Percentiles rank a stretch among this genome's conserved stretches.
phyloP scores from a whole-genome alignment of 306 rosid genomes.

The Cercis canadensis region DNA sequence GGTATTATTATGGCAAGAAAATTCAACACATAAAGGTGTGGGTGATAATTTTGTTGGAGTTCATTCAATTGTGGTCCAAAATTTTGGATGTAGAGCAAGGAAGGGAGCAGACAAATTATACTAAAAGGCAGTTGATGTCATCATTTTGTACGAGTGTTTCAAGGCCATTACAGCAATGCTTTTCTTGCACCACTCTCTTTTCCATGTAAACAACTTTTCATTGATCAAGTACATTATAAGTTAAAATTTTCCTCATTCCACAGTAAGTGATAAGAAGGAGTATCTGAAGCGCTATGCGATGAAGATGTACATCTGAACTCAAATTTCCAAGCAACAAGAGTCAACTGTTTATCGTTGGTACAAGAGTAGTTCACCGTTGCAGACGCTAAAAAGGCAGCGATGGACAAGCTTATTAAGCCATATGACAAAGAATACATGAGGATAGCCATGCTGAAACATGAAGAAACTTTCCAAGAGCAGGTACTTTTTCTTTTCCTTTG shows the following conservation, averaged over 20 bases:
- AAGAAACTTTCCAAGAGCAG: slow-evolving; percentile 87
- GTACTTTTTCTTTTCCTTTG: slow-evolving; percentile 40
- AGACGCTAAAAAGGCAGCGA: slow-evolving; percentile 37
- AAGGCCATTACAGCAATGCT: slow-evolving; percentile 38
- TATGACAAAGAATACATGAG: slow-evolving; percentile 74
- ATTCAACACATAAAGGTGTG: slow-evolving; percentile 39
- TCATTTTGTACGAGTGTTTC: slow-evolving; percentile 48
- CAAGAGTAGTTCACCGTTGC: slow-evolving; percentile 15
- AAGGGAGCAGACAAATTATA: slow-evolving; percentile 57
- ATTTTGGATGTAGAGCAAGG: slow-evolving; percentile 37
- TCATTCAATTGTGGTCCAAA: slow-evolving; percentile 69
- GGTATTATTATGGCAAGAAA: slow-evolving; percentile 45
- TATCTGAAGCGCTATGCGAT: neutral
- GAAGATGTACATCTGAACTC: slow-evolving; percentile 27
- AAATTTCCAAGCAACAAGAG: slow-evolving; percentile 27
- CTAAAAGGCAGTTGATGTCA: slow-evolving; percentile 56
- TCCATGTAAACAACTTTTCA: slow-evolving; percentile 35
- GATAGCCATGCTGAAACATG: slow-evolving; percentile 79
- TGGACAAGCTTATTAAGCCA: slow-evolving; percentile 77
- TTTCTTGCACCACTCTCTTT: slow-evolving; percentile 15
- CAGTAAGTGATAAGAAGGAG: slow-evolving; percentile 40
- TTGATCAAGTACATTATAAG: slow-evolving; percentile 33
- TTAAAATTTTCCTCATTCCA: slow-evolving; percentile 41
- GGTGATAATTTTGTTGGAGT: slow-evolving; percentile 52
- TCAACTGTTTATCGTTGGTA: slow-evolving; percentile 19